These are phyloP conservation scores for Penicillium flavigenum DNA, from an alignment of 495 filamentous ascomycete species.

Conservation along the genomic window DNA sequence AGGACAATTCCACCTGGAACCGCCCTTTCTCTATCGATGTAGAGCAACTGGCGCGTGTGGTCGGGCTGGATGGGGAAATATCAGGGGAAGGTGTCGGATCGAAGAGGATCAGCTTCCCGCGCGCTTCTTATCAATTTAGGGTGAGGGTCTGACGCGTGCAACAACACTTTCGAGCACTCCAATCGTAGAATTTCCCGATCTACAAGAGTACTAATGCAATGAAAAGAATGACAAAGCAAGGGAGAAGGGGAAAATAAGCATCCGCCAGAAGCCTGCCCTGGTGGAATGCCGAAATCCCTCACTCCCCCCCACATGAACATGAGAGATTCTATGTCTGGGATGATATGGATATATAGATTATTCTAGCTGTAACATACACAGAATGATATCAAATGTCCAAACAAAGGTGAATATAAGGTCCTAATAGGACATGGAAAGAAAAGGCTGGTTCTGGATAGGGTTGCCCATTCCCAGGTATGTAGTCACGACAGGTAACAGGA, in stretches of 20 bases:
- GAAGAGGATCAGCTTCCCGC: constrained; percentile 32
- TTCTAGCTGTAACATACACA: background rate
- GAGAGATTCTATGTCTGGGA: constrained; percentile 15
- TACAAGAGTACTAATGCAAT: constrained; percentile 6
- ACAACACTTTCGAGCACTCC: constrained; percentile 22
- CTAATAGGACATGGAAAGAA: constrained; percentile 5
- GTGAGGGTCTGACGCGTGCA: constrained; percentile 36
- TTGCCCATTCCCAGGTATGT: constrained; percentile 3
- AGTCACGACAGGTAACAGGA: constrained; percentile 14
- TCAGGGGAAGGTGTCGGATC: constrained; percentile 30
- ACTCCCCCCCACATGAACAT: constrained; percentile 12
- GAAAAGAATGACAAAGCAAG: constrained; percentile 7
- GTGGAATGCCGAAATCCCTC: constrained; percentile 25
- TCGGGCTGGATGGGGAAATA: constrained; percentile 18
- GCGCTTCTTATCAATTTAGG: constrained; percentile 37
- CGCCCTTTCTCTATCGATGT: constrained; percentile 19
- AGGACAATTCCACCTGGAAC: constrained; percentile 18
- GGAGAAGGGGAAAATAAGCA: constrained; percentile 12
- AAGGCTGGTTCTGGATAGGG: constrained; percentile 7
- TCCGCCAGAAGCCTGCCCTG: background rate
- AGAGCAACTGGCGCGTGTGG: constrained; percentile 12
- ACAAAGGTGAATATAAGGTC: background rate
- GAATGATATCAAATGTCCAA: background rate
- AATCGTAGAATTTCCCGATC: background rate
- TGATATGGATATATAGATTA: background rate